Evolutionary conservation across 441 rosid genomes (phyloP).

Genomic region (Populus tomentosa): DNA sequence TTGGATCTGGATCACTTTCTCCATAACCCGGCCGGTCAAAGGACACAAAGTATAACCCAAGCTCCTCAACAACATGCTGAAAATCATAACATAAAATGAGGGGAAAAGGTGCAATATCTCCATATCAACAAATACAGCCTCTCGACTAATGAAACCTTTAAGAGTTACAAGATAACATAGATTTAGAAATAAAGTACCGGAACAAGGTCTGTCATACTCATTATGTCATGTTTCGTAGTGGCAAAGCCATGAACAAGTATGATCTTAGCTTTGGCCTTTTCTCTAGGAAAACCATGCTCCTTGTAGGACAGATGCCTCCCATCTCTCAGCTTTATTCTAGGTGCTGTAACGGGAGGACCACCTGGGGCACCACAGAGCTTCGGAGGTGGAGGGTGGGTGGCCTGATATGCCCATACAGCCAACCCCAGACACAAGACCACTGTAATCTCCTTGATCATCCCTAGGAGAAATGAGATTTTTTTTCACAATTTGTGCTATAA

Average conservation of each 20-base stretch:
- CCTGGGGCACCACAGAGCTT: conserved; percentile 52
- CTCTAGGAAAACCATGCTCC: conserved; percentile 61
- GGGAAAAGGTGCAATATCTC: neutral
- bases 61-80: conserved; percentile 40
- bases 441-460: conserved; percentile 27
- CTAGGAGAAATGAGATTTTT: conserved; percentile 15
- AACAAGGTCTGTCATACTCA: conserved; percentile 26
- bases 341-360: conserved; percentile 62
- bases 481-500: neutral
- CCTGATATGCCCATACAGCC: conserved; percentile 46
- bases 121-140: neutral
- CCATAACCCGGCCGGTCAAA: conserved; percentile 49
- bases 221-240: conserved; percentile 36
- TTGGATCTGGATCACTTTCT: conserved; percentile 26
- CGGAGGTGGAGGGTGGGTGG: conserved; percentile 47
- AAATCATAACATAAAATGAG: conserved; percentile 17
- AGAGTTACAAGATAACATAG: neutral
- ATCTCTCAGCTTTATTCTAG: conserved; percentile 63
- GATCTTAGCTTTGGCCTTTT: conserved; percentile 51
- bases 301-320: conserved; percentile 74
- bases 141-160: neutral
- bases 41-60: conserved; percentile 39
- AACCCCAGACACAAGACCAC: conserved; percentile 33
- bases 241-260: conserved; percentile 51
- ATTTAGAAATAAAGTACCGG: conserved; percentile 34